Percentiles rank a stretch among this genome's conserved stretches.
Evolutionary conservation across 2,329 filamentous ascomycete species (phyloP).

Genomic region (Sporothrix dimorphospora): DNA sequence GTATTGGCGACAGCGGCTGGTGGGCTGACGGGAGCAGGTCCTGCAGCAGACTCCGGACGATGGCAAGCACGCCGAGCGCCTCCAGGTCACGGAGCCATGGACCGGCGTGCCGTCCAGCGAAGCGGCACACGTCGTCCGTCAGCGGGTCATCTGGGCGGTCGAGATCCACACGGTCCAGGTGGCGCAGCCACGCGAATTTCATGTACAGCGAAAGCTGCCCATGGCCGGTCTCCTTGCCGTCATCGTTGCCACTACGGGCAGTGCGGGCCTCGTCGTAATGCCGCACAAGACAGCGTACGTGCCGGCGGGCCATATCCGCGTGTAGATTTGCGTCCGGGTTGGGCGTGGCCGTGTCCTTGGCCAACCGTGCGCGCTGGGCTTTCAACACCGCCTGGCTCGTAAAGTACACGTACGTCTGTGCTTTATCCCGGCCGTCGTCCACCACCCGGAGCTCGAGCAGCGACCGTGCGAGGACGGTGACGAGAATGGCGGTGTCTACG

Average conservation of each 20-base stretch:
- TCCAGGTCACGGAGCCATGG: conserved; percentile 2
- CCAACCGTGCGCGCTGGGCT: neutral
- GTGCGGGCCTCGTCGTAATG: neutral
- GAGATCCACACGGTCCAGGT: conserved; percentile 6
- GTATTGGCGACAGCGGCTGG: neutral
- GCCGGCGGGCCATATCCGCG: conserved; percentile 5
- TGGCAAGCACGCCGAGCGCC: neutral
- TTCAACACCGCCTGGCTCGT: neutral
- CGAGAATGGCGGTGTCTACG: neutral
- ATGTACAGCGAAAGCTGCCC: neutral
- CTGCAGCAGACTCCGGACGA: neutral
- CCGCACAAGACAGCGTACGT: neutral
- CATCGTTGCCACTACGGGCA: too few relatives aligned
- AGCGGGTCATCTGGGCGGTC: neutral
- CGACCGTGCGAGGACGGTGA: neutral
- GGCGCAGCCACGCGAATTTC: conserved; percentile 8
- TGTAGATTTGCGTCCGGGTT: neutral
- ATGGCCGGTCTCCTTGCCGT: too few relatives aligned
- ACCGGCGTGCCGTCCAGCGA: neutral
- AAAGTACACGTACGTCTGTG: neutral
- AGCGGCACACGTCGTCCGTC: neutral
- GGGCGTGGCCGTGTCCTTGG: neutral
- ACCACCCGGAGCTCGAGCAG: neutral
- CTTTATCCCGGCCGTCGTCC: neutral
- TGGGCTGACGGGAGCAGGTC: conserved; percentile 5